Base-by-base conservation (phyloP, 805 yeast species). In the Metschnikowia kunwiensis region DNA sequence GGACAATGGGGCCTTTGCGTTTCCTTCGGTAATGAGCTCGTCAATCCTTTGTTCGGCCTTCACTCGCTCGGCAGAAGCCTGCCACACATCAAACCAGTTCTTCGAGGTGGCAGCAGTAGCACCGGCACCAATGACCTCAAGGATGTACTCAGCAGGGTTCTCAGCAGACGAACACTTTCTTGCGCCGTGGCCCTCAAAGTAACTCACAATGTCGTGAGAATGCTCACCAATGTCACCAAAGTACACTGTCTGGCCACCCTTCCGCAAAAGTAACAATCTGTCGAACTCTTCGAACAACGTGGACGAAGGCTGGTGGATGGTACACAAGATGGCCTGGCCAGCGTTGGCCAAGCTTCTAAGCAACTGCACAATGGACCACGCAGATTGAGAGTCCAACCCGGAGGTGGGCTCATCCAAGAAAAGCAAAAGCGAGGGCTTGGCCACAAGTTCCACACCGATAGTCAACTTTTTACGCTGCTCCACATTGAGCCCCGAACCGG, bases 261-360 rank as follows among this genome's bases (percentile, higher is more conserved):
- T 47, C 18, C 30, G 30, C 32, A 45, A 40, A 53, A 84, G 78
- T 45, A 84, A 65, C 48, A 86, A 68, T 51, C 88, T 74, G 55
- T 86, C 95, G 55, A 86, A 61, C 30, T 53, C 44, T 24, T 57
- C 65, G 40, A 65, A 76, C 16, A 73, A 55, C 1, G 60, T 57
- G 10, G 71, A 61, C 7, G 79, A 75, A 19, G 75, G 75, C 54
- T 70, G 75, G 53, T 72, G 77, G 34, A 72, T 72, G 38, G 82
- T 75, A 61, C 81, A 76, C 38, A 77, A 60, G 45, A 77, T 70
- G n/a, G 78, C 74, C 51, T 74, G 78, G 14, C 78, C 78, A 27
- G 75, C 70, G 27, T 65, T 65, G 5, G 74, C 80, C 51, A 69
- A 63, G 33, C 63, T 64, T 49, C 66, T 70, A 51, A 71, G 61